These are phyloP conservation scores for Solioccasus polychromus DNA, from an alignment of 768 basidiomycete species.

Conservation along the genomic window DNA sequence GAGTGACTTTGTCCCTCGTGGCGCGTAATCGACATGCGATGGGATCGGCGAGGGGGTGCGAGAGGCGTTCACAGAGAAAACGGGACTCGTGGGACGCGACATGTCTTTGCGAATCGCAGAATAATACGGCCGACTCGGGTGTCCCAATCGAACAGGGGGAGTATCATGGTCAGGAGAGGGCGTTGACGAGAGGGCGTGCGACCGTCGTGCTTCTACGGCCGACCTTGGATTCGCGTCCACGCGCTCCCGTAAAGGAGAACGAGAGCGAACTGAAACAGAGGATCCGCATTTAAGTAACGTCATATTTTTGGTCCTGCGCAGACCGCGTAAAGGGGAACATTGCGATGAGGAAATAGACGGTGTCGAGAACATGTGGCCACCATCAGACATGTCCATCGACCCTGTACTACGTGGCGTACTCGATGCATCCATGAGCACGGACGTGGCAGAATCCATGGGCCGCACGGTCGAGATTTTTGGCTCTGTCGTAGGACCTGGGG, in stretches of 20 bases:
- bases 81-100: constrained; percentile 40
- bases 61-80: constrained; percentile 21
- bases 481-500: constrained; percentile 4
- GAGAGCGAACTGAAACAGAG: constrained; percentile 20
- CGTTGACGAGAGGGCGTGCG: constrained; percentile 18
- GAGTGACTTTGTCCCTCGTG: constrained; percentile 34
- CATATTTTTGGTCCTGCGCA: constrained; percentile 41
- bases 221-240: constrained; percentile 17
- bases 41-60: constrained; percentile 28
- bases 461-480: constrained; percentile 7
- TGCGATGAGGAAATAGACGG: constrained; percentile 24
- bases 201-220: constrained; percentile 17
- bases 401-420: constrained; percentile 19
- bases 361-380: constrained; percentile 16
- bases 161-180: constrained; percentile 20
- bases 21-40: constrained; percentile 20
- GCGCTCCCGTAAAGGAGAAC: constrained; percentile 22
- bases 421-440: constrained; percentile 21
- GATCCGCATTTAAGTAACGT: constrained; percentile 29
- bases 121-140: constrained; percentile 54
- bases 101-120: constrained; percentile 49
- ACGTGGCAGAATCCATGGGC: constrained; percentile 18
- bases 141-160: constrained; percentile 41
- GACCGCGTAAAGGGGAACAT: constrained; percentile 30
- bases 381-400: constrained; percentile 16